Evolutionary conservation across 768 basidiomycete species (phyloP).

Genomic region (Macrolepiota fuliginosa): DNA sequence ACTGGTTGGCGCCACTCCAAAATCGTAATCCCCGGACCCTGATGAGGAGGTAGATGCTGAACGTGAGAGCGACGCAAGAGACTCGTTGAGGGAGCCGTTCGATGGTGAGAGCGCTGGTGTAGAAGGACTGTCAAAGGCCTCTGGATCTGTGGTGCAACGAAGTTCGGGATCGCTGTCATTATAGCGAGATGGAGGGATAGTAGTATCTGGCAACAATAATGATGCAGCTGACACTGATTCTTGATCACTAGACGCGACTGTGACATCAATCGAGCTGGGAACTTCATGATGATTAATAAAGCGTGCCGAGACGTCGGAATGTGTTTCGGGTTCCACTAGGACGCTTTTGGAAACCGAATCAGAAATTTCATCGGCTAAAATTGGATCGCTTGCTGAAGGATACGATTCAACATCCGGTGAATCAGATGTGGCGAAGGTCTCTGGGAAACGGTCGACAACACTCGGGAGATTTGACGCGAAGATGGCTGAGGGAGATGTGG

Average conservation of each 20-base stretch:
- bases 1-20: conserved; percentile 8
- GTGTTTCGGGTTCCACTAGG: not conserved
- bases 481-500: not conserved
- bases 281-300: not conserved
- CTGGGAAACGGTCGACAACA: not conserved
- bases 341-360: not conserved
- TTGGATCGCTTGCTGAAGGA: not conserved
- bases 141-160: conserved; percentile 15
- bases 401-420: not conserved
- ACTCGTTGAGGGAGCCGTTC: conserved; percentile 2
- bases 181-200: not conserved
- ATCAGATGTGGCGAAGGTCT: not conserved
- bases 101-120: conserved; percentile 30
- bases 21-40: conserved; percentile 24
- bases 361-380: not conserved
- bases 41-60: conserved; percentile 35
- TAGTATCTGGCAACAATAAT: not conserved
- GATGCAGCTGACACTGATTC: not conserved
- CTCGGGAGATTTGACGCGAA: not conserved
- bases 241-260: not conserved
- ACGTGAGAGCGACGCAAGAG: conserved; percentile 35
- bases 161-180: conserved; percentile 14
- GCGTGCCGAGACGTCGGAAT: not conserved
- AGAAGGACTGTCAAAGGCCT: conserved; percentile 22
- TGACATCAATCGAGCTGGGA: not conserved